Evolutionary conservation across 2,329 filamentous ascomycete genomes (phyloP).

Genomic region (Nemania sp.): DNA sequence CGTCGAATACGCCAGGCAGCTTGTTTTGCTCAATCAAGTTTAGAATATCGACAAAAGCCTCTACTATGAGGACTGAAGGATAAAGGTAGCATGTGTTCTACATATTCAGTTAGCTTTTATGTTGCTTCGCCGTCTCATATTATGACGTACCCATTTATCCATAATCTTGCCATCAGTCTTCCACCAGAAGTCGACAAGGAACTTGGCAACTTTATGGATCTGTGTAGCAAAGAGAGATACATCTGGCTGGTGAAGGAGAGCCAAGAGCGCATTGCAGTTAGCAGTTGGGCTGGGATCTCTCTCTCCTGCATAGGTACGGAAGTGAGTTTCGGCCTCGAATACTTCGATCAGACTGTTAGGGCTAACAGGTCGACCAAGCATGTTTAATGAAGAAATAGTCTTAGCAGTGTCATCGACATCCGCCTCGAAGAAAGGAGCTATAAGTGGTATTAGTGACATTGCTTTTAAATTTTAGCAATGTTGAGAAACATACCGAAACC

Average conservation of each 20-base stretch:
- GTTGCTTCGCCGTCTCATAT: background rate
- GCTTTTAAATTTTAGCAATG: background rate
- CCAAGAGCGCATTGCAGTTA: slow-evolving; percentile 52
- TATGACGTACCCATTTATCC: slow-evolving; percentile 48
- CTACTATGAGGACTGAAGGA: slow-evolving; percentile 39
- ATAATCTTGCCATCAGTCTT: slow-evolving; percentile 39
- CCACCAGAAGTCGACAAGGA: slow-evolving; percentile 47
- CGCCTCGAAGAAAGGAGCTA: slow-evolving; percentile 37
- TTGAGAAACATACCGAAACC: slow-evolving; percentile 40
- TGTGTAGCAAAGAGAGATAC: slow-evolving; percentile 40
- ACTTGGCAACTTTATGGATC: slow-evolving; percentile 47
- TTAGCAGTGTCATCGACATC: slow-evolving; percentile 43
- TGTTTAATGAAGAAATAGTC: slow-evolving; percentile 38
- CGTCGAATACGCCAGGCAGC: slow-evolving; percentile 38
- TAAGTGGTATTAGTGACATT: slow-evolving; percentile 25
- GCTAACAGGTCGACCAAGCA: slow-evolving; percentile 39
- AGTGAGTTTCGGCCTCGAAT: slow-evolving; percentile 50
- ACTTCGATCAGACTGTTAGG: slow-evolving; percentile 41
- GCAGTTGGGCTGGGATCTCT: slow-evolving; percentile 51
- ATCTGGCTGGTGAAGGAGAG: slow-evolving; percentile 47
- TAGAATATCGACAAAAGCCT: slow-evolving; percentile 40
- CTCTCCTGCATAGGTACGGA: slow-evolving; percentile 50
- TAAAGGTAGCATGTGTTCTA: slow-evolving; percentile 42
- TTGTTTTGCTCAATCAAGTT: slow-evolving; percentile 38
- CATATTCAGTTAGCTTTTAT: slow-evolving; percentile 13